Conservation (phyloP, 2,329 filamentous ascomycete species). For the Gaeumannomyces sp. region DNA sequence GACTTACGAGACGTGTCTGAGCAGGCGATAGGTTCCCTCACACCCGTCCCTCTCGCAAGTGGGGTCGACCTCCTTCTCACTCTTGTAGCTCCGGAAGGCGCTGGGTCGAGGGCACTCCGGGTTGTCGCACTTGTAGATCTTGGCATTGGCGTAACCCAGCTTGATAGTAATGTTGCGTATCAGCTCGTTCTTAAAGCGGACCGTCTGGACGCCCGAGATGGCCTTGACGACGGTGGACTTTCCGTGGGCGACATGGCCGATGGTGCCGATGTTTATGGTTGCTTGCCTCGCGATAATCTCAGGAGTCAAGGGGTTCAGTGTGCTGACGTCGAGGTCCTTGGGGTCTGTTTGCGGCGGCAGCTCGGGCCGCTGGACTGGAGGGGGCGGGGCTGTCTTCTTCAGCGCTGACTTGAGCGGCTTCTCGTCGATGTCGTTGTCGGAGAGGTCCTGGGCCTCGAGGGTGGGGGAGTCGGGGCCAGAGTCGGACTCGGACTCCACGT, state of each 20-base stretch:
- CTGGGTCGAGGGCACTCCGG: conserved; percentile 83
- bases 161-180: conserved; percentile 99
- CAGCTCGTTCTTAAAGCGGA: conserved; percentile 99
- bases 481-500: conserved; percentile 67
- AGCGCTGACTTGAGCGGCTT: conserved; percentile 77
- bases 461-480: conserved; percentile 55
- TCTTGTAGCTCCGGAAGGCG: conserved; percentile 96
- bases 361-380: conserved; percentile 45
- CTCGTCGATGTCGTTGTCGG: conserved; percentile 51
- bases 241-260: conserved; percentile 97
- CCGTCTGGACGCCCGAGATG: conserved; percentile 97
- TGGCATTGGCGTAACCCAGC: conserved; percentile 97
- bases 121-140: conserved; percentile 99
- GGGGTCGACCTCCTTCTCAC: conserved; percentile 97
- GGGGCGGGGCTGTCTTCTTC: conserved; percentile 65
- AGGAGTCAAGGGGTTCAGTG: conserved; percentile 77
- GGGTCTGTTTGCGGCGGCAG: conserved; percentile 89
- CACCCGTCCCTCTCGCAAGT: conserved; percentile 93
- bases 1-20: conserved; percentile 87
- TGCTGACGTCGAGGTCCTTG: conserved; percentile 75
- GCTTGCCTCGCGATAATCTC: conserved; percentile 98
- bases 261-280: conserved; percentile 98
- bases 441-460: conserved; percentile 50
- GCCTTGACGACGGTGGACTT: conserved; percentile 99
- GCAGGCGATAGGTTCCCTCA: conserved; percentile 74